phyloP scores from a whole-genome alignment of 2,329 filamentous ascomycete genomes.

The Pyrenophora tritici-repentis region DNA sequence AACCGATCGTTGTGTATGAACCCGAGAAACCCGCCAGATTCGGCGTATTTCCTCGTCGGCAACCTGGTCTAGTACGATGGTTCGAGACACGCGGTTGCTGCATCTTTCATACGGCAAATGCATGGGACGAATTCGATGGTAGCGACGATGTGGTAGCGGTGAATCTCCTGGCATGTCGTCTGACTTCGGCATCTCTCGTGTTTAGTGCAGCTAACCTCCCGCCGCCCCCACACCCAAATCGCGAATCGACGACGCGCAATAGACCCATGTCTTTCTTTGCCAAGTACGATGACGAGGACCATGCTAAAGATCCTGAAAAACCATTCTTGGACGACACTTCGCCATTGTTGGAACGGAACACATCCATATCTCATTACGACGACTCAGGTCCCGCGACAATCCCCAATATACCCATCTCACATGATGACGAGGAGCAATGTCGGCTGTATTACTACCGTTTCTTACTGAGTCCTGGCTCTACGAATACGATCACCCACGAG shows the following conservation, averaged over 20 bases:
- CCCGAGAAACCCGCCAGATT: slow-evolving; percentile 63
- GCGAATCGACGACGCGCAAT: slow-evolving; percentile 9
- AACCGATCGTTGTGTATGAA: slow-evolving; percentile 65
- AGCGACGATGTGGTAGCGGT: slow-evolving; percentile 52
- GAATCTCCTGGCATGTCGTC: slow-evolving; percentile 68
- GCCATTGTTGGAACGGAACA: slow-evolving; percentile 18
- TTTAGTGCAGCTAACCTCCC: slow-evolving; percentile 68
- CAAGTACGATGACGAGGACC: slow-evolving; percentile 48
- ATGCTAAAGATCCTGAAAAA: slow-evolving; percentile 33
- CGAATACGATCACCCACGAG: slow-evolving; percentile 60
- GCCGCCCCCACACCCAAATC: slow-evolving; percentile 51
- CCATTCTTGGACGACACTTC: slow-evolving; percentile 32
- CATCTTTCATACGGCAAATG: slow-evolving; percentile 74
- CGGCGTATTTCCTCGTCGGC: slow-evolving; percentile 68
- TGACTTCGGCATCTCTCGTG: slow-evolving; percentile 68
- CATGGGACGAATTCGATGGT: slow-evolving; percentile 62
- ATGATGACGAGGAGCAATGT: slow-evolving; percentile 66
- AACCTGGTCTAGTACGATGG: slow-evolving; percentile 64
- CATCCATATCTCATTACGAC: neutral
- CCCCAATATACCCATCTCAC: slow-evolving; percentile 28
- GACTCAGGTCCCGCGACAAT: slow-evolving; percentile 14
- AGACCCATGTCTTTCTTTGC: slow-evolving; percentile 55
- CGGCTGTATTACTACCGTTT: slow-evolving; percentile 73
- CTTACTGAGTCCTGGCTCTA: slow-evolving; percentile 46
- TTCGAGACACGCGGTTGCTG: slow-evolving; percentile 70